These are phyloP conservation scores for Aspergillus leporis DNA, from an alignment of 495 filamentous ascomycete species.

Conservation along the genomic window DNA sequence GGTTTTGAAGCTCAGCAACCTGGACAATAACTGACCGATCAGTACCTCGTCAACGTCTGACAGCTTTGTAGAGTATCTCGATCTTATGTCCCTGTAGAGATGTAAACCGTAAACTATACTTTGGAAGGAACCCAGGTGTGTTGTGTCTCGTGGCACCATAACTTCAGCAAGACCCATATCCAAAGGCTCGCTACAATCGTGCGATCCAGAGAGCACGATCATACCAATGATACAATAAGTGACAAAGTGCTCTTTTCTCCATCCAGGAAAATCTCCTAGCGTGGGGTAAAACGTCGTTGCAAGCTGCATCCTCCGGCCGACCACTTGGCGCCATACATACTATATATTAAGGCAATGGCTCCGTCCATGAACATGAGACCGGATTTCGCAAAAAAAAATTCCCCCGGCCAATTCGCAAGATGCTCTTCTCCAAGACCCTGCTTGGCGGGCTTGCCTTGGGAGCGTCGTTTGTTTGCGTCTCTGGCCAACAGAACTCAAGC, in stretches of 20 bases:
- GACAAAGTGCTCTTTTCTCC: not conserved
- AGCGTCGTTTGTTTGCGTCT: not conserved
- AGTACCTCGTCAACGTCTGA: no score
- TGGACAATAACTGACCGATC: no score
- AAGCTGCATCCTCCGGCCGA: not conserved
- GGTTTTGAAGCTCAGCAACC: not conserved
- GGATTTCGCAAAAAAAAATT: not conserved
- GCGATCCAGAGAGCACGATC: not conserved
- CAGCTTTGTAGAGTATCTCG: no score
- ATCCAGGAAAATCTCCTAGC: not conserved
- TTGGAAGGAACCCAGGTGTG: no score
- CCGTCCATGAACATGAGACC: not conserved
- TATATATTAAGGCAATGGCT: not conserved
- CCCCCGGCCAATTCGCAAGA: not conserved
- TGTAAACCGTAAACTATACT: no score
- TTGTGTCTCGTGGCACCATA: no score
- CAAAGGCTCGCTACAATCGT: not conserved
- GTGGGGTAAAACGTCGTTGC: not conserved
- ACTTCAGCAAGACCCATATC: not conserved
- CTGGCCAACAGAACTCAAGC: not conserved
- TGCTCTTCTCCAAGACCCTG: constrained; percentile 1
- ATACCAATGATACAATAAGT: not conserved
- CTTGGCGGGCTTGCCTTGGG: not conserved
- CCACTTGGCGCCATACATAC: not conserved
- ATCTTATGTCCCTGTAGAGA: no score